Evolutionary conservation across 441 rosid genomes (phyloP), one percentile per base, ranked within the genome.

Genomic region (Erodium trifolium): DNA sequence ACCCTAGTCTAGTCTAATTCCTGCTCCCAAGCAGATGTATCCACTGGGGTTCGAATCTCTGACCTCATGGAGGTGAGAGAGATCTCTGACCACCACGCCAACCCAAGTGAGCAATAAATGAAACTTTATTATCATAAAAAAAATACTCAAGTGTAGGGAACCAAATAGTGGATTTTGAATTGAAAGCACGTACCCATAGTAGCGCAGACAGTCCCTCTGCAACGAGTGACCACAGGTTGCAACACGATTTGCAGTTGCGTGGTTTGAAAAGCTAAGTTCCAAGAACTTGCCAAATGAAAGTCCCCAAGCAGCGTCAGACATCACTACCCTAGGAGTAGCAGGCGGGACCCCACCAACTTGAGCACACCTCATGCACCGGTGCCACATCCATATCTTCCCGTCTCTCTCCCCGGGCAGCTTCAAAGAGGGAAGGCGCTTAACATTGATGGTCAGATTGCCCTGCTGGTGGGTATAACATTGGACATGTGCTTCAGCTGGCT

Each of bases 241-340:
- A 57, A 90, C 98, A 80, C 99, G 83, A 82, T 96, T 95, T 65
- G 99, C 99, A 68, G 99, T 95, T 29, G 98, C 99, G 79, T 95
- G 98, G 75, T 95, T 95, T 73, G 99, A 95, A 80, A 95, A 95
- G 77, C 98, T 92, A 71, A 95, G 98, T 86, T 95, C 99, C 88
- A 95, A 77, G 78, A 95, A 92, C 76, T 95, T 95, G 70, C 99
- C 99, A 74, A 95, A 92, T 19, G 99, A 95, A 74, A 95, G 79
- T 37, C 98, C 97, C 99, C 99, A 95, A 47, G 98, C 99, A 81
- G 99, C 99, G 82, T 92, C 94, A 45, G 99, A 95, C 99, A 95
- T 95, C 63, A 89, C 86, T 43, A 93, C 85, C 70, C 99, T 88
- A 62, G 82, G 83, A 76, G 99, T 95, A n/a, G 98, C 93, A 4